Evolutionary conservation across 148 eudicot species (phyloP).

Genomic region (Tetragonia tetragonoides): DNA sequence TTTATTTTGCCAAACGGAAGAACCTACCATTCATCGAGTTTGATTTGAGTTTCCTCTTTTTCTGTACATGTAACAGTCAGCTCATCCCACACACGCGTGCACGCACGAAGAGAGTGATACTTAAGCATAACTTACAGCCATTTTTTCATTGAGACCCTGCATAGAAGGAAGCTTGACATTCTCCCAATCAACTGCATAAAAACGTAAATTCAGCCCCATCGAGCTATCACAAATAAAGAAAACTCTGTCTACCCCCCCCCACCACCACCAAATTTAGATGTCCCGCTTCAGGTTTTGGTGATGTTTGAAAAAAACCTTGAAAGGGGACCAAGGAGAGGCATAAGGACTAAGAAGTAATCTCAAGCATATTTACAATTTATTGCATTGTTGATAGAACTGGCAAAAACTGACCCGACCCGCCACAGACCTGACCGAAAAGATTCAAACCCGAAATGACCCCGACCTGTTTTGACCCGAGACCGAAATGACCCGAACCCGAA

Average conservation of each 20-base stretch:
- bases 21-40: slow-evolving; percentile 50
- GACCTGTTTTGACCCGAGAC: too few relatives aligned
- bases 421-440: too few relatives aligned
- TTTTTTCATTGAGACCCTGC: slow-evolving; percentile 60
- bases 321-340: background rate
- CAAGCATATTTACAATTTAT: background rate
- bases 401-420: too few relatives aligned
- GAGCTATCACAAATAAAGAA: background rate
- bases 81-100: background rate
- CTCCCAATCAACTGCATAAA: slow-evolving; percentile 64
- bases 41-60: slow-evolving; percentile 44
- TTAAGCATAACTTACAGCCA: slow-evolving; percentile 49
- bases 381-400: background rate
- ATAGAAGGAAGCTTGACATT: slow-evolving; percentile 62
- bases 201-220: background rate
- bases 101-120: background rate
- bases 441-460: too few relatives aligned
- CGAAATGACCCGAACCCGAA: too few relatives aligned
- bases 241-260: background rate
- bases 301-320: background rate
- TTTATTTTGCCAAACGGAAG: background rate
- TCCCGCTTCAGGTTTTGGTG: background rate
- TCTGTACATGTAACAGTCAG: slow-evolving; percentile 40
- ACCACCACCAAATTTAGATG: background rate
- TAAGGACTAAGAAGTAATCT: background rate